Base-by-base conservation (phyloP, 768 basidiomycete genomes). In the Tricholomella constricta region DNA sequence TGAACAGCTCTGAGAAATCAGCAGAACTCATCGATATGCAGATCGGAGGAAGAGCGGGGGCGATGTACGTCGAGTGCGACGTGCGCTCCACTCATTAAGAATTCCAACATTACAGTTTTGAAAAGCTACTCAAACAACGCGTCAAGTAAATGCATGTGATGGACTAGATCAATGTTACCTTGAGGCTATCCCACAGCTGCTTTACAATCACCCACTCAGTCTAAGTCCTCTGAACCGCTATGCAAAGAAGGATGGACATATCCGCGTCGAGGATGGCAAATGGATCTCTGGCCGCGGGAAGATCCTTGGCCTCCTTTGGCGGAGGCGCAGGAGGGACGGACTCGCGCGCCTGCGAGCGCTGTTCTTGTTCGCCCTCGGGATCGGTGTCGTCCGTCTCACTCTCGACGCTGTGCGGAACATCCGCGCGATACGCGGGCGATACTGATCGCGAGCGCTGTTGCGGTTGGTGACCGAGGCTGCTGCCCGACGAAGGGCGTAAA, bases 1-100 rank as follows among this genome's bases (percentile, higher is more conserved):
- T 82, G 45, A 90, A 77, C 15, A 90, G 69, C 53, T 89, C 88
- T 0, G 85, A 83, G 63, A 98, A 94, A 66, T 96, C 94, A 0
- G 83, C 75, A 41, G 85, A 81, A 53, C 84, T 88, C 72, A 96
- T 79, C 14, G 94, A 95, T 67, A 96, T 88, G n/a, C 91, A 84
- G 62, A 96, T 94, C 0, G 91, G 91, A 2, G 93, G 93, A 25
- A 94, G 75, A 3, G 91, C 89, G 34, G 94, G 93, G 0, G 91
- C 89, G 45, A 92, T 90, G 66, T 88, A 89, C 17, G 91, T 91
- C 6, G 88, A 76, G 61, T 80, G 81, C 7, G 86, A 85, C 10
- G 80, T 83, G 37, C 78, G 80, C 64, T 89, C 82, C 26, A 89
- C 81, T n/a, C n/a, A n/a, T n/a, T n/a, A n/a, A n/a, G n/a, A n/a